phyloP scores from a whole-genome alignment of 768 basidiomycete species.

The Trichaptum fuscoviolaceum region DNA sequence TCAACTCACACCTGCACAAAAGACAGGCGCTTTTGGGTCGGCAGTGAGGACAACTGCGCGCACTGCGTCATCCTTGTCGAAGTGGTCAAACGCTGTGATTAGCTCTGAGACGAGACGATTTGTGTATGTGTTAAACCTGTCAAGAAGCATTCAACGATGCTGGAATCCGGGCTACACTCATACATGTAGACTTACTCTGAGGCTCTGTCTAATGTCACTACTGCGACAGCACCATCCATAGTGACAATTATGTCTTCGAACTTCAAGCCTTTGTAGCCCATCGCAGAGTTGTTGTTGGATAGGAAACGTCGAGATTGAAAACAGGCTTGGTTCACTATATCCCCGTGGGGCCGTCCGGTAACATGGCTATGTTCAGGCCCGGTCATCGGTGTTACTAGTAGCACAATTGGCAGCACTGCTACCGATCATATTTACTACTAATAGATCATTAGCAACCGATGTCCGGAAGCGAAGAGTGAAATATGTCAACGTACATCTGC shows the following conservation, averaged over 20 bases:
- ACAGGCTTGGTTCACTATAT: no score
- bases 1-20: conserved; percentile 46
- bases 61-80: conserved; percentile 49
- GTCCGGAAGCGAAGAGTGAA: no score
- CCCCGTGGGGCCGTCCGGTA: no score
- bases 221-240: conserved; percentile 38
- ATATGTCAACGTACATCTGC: no score
- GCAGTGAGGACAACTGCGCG: conserved; percentile 48
- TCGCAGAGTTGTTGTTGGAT: conserved; percentile 24
- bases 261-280: conserved; percentile 31
- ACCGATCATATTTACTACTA: no score
- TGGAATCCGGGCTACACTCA: not conserved
- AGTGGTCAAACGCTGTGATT: conserved; percentile 37
- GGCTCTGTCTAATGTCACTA: conserved; percentile 42
- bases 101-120: conserved; percentile 32
- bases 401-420: no score
- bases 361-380: no score
- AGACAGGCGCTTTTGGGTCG: conserved; percentile 45
- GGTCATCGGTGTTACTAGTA: no score
- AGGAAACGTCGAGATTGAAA: no score
- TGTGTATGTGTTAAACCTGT: conserved; percentile 44
- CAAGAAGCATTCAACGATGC: not conserved
- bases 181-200: conserved; percentile 33
- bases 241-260: conserved; percentile 39
- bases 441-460: no score